phyloP scores from a whole-genome alignment of 345 rosid genomes.

The Hypericum perforatum region DNA sequence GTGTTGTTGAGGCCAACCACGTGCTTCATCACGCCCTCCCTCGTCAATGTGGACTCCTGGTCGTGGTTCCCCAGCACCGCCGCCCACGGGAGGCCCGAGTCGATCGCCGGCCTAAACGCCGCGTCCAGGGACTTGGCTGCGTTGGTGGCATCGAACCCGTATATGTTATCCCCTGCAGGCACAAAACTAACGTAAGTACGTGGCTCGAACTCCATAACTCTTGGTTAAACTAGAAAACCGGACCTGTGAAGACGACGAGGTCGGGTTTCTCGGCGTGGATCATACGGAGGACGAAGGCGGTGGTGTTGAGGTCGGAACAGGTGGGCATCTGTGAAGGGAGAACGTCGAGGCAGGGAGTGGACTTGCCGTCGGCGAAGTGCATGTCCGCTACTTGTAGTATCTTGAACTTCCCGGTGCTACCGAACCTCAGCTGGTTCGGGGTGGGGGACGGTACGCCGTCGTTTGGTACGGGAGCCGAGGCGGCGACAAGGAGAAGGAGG shows the following conservation, averaged over 20 bases:
- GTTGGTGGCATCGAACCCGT: conserved; percentile 48
- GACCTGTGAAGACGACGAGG: conserved; percentile 78
- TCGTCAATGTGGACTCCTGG: conserved; percentile 64
- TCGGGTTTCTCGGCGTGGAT: conserved; percentile 74
- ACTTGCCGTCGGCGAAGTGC: conserved; percentile 74
- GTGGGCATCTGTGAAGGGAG: conserved; percentile 32
- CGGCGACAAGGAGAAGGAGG: no score
- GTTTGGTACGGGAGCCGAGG: no score
- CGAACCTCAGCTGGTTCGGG: conserved; percentile 33
- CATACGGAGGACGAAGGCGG: conserved; percentile 58
- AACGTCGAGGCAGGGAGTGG: conserved; percentile 44
- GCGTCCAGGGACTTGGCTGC: conserved; percentile 52
- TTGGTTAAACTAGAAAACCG: no score
- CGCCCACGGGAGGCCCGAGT: conserved; percentile 73
- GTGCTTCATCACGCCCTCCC: conserved; percentile 80
- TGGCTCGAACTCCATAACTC: no score
- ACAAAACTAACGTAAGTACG: no score
- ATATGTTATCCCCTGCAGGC: conserved; percentile 66
- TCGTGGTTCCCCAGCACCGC: conserved; percentile 90
- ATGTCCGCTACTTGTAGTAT: conserved; percentile 88
- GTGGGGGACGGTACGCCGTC: no score
- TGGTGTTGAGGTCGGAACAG: conserved; percentile 86
- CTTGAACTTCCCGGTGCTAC: conserved; percentile 52
- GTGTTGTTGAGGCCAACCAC: conserved; percentile 52
- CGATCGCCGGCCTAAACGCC: conserved; percentile 75